Evolutionary conservation across 2,329 filamentous ascomycete species (phyloP), one percentile per base, ranked within the genome.

Genomic region (Pseudogymnoascus sp.): DNA sequence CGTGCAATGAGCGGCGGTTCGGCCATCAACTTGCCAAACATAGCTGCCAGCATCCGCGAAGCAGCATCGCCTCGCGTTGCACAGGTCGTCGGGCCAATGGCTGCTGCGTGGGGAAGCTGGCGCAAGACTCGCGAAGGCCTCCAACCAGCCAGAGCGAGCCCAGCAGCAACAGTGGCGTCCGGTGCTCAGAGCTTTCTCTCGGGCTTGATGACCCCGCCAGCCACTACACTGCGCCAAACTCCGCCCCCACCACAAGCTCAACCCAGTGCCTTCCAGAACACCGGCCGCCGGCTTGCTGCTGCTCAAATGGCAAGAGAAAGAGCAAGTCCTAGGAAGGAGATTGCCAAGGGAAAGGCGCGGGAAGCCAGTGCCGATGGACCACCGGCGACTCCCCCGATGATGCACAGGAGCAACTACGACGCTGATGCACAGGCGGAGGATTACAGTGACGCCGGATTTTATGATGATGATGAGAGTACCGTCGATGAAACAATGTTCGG

Each of bases 51-150:
- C 33, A 87, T 93, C 56, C 86, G 85, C 67, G 88, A 91, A 24
- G 59, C 59, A 11, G 86, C 88, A 4, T 89, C 91, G 2, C 93
- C 93, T 3, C 87, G 91, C 33, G 89, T 96, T 14, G 91, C 90
- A 5, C 88, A 96, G 72, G 89, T 89, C 3, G 88, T 96, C 24
- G 91, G 84, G 1, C 85, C 85, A 24, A 74, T 88, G 38, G 84
- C 91, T n/a, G 91, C 92, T n/a, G 93, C 92, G n/a, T 96, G 93
- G 85, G 93, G 91, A 56, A 96, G 89, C 75, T 97, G 93, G 93
- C 88, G 93, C 61, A 93, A 89, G 73, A 84, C 83, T 61, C 33
- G 62, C 70, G 31, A 73, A 71, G 12, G 74, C 78, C 46, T 70
- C 68, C 77, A 74, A 64, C 64, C 65, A 69, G 63, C 65, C 6